These are phyloP conservation scores for Cladosporium phlei DNA, from an alignment of 2,329 filamentous ascomycete species.

Conservation along the genomic window DNA sequence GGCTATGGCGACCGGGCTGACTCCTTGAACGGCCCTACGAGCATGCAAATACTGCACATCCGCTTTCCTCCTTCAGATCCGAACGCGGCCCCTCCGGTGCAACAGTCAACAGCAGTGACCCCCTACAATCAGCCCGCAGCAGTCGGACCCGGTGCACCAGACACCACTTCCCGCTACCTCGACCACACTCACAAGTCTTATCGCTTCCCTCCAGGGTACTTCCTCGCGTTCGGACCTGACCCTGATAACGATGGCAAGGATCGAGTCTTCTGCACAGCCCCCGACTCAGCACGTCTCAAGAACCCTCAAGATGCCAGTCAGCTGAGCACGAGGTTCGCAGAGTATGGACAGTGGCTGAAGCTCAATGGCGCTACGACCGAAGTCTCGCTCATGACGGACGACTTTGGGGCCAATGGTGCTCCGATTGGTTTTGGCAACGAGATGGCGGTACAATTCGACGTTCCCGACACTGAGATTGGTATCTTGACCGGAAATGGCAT, in stretches of 20 bases:
- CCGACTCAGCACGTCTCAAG: conserved; percentile 80
- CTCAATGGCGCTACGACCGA: conserved; percentile 38
- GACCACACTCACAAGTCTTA: conserved; percentile 33
- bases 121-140: conserved; percentile 19
- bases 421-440: conserved; percentile 89
- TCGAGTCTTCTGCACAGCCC: conserved; percentile 76
- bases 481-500: conserved; percentile 88
- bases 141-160: conserved; percentile 19
- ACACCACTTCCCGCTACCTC: conserved; percentile 33
- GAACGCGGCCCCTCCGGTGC: conserved; percentile 18
- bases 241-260: conserved; percentile 43
- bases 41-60: conserved; percentile 96
- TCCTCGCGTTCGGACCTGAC: conserved; percentile 70
- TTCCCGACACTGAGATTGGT: conserved; percentile 74
- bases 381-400: conserved; percentile 60
- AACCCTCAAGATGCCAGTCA: conserved; percentile 39
- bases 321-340: conserved; percentile 61
- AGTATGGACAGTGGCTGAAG: conserved; percentile 75
- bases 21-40: conserved; percentile 69
- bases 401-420: conserved; percentile 63
- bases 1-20: conserved; percentile 59
- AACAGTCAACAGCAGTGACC: conserved; percentile 17
- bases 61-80: conserved; percentile 71
- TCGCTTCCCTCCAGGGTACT: conserved; percentile 81
- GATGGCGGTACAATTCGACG: conserved; percentile 90